These are phyloP conservation scores for Apiospora phragmitis DNA, from an alignment of 2,329 filamentous ascomycete species.

Conservation along the genomic window DNA sequence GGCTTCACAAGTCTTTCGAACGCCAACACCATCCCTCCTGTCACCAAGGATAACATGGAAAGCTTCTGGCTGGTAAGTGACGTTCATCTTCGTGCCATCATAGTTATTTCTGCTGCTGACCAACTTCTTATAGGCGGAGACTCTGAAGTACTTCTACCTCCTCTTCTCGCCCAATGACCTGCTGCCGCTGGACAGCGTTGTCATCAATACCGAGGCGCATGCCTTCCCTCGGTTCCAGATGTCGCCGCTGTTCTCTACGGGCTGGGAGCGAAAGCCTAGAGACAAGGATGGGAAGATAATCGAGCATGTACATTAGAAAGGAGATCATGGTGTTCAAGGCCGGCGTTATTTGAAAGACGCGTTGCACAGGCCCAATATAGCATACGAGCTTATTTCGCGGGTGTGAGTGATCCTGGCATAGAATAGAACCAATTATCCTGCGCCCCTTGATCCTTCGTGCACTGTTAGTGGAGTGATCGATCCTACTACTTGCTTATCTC, in stretches of 20 bases:
- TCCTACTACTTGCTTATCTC: background rate
- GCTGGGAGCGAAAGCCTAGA: constrained; percentile 73
- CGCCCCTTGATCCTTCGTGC: background rate
- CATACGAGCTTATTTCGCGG: background rate
- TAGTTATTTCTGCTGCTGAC: background rate
- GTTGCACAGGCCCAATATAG: background rate
- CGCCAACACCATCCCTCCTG: constrained; percentile 70
- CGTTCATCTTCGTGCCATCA: background rate
- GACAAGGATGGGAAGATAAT: constrained; percentile 43
- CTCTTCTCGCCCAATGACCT: constrained; percentile 84
- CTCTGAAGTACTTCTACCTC: constrained; percentile 95
- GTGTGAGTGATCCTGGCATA: background rate
- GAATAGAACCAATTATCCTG: background rate
- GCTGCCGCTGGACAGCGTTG: constrained; percentile 80
- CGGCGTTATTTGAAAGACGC: background rate
- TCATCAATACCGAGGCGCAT: constrained; percentile 96
- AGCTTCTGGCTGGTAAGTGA: constrained; percentile 89
- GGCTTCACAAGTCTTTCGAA: constrained; percentile 83
- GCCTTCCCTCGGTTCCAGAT: constrained; percentile 85
- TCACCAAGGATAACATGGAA: constrained; percentile 88
- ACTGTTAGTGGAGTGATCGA: background rate
- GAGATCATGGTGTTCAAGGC: background rate
- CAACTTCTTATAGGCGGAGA: constrained; percentile 69
- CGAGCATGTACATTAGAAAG: background rate
- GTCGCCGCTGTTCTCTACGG: constrained; percentile 73